phyloP scores from a whole-genome alignment of 768 basidiomycete genomes.

The Heimioporus sp. region DNA sequence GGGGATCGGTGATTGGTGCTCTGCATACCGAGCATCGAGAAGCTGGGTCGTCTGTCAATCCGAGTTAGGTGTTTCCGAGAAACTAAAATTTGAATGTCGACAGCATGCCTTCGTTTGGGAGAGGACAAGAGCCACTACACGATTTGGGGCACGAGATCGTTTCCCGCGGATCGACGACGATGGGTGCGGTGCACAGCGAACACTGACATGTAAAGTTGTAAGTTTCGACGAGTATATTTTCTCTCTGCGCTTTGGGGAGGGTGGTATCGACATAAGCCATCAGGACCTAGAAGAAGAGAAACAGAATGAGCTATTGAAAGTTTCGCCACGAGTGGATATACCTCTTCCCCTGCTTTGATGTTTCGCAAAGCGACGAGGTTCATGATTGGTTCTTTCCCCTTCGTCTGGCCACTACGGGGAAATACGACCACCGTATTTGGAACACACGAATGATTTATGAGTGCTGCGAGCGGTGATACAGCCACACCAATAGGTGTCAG shows the following conservation, averaged over 20 bases:
- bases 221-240: constrained; percentile 57
- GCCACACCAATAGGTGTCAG: constrained; percentile 81
- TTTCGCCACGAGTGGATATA: constrained; percentile 23
- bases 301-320: background rate
- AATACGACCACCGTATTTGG: constrained; percentile 94
- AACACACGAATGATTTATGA: constrained; percentile 86
- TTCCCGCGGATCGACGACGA: constrained; percentile 59
- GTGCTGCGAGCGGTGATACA: constrained; percentile 75
- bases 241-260: constrained; percentile 55
- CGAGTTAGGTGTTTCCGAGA: background rate
- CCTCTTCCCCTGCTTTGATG: constrained; percentile 70
- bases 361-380: constrained; percentile 69
- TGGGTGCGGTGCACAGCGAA: constrained; percentile 42
- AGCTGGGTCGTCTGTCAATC: constrained; percentile 42
- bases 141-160: constrained; percentile 65
- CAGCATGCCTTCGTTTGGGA: constrained; percentile 57
- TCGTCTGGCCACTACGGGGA: constrained; percentile 48
- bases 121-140: constrained; percentile 62
- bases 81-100: background rate
- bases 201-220: constrained; percentile 83
- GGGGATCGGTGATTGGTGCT: constrained; percentile 44
- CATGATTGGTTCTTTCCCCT: constrained; percentile 56
- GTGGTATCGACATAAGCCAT: constrained; percentile 88
- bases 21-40: constrained; percentile 58
- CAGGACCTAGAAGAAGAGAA: constrained; percentile 49